Base-by-base conservation (phyloP, 2,329 filamentous ascomycete genomes). In the Fusarium sp. region DNA sequence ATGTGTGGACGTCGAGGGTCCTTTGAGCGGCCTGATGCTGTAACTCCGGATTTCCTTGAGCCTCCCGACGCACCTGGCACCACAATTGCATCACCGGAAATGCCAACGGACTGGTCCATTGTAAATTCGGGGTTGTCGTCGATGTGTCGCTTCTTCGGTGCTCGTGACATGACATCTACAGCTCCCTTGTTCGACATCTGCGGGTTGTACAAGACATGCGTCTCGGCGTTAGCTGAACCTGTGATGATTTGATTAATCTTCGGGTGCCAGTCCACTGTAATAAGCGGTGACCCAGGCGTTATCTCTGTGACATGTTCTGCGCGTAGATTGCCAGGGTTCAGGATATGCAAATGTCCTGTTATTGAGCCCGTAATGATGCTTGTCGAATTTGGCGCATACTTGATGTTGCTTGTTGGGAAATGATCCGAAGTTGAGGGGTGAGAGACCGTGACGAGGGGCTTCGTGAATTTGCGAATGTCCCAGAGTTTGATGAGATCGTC, bases 161-260 rank as follows among this genome's bases (percentile, higher is more conserved):
- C 94, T 74, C 93, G 92, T 64, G 91, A 94, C 89, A 99, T 94
- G 68, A 98, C 91, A 62, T 93, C 89, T 55, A 94, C 89, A 5
- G 94, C 96, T 59, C 96, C 96, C 62, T 89, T 89, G 14, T 77
- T 86, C 21, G 96, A 99, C 70, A 89, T 89, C n/a, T 84, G 87
- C 3, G 96, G 96, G 74, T 92, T 95, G 82, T 96, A 99, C 46
- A 99, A 89, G 40, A 98, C 86, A 74, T 94, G 95, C 0, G 92
- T 94, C 78, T 96, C 92, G 56, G 90, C 89, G 74, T 97, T 97
- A 51, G 93, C 93, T 44, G 95, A 97, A 59, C 94, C 95, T 10
- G 95, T 97, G 67, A 98, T 80, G 73, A 99, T 97, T 76, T 99
- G 96, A 77, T 99, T 98, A 75, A 99, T 88, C 78, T 94, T 97